phyloP scores from a whole-genome alignment of 768 basidiomycete species.

The Rhizopogon vulgaris region DNA sequence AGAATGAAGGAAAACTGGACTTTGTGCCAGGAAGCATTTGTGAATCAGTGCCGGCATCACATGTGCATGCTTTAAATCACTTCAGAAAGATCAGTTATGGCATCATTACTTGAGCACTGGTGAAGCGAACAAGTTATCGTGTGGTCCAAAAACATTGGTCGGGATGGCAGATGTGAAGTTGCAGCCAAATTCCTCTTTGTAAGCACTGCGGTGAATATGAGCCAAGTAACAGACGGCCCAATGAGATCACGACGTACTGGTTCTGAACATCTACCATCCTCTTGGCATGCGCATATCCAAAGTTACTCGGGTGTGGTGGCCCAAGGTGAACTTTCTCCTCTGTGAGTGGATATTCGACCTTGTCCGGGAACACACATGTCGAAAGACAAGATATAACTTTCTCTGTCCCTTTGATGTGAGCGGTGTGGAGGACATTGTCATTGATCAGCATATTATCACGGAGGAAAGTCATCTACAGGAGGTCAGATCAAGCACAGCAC shows the following conservation, averaged over 20 bases:
- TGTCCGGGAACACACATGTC: conserved; percentile 96
- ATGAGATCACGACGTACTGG: conserved; percentile 47
- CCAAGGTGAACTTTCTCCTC: conserved; percentile 91
- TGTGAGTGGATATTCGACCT: conserved; percentile 88
- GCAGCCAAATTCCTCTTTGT: conserved; percentile 91
- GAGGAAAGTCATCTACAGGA: conserved; percentile 73
- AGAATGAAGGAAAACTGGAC: conserved; percentile 31
- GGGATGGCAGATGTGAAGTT: conserved; percentile 97
- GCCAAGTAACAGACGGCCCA: not conserved
- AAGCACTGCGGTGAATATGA: conserved; percentile 52
- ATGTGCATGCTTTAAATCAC: conserved; percentile 85
- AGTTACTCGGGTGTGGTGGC: conserved; percentile 91
- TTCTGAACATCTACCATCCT: conserved; percentile 94
- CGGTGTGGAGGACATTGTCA: conserved; percentile 80
- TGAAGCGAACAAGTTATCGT: conserved; percentile 79
- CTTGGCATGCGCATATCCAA: conserved; percentile 95
- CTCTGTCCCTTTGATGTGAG: conserved; percentile 54
- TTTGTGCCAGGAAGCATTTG: conserved; percentile 88
- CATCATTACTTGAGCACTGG: not conserved
- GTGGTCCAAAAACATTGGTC: conserved; percentile 92
- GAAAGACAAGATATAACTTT: conserved; percentile 95
- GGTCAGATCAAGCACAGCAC: not conserved
- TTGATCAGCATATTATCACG: conserved; percentile 95
- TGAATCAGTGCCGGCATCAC: conserved; percentile 94
- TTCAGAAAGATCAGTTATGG: conserved; percentile 23